phyloP scores from a whole-genome alignment of 345 rosid genomes.

The Cardiospermum halicacabum region DNA sequence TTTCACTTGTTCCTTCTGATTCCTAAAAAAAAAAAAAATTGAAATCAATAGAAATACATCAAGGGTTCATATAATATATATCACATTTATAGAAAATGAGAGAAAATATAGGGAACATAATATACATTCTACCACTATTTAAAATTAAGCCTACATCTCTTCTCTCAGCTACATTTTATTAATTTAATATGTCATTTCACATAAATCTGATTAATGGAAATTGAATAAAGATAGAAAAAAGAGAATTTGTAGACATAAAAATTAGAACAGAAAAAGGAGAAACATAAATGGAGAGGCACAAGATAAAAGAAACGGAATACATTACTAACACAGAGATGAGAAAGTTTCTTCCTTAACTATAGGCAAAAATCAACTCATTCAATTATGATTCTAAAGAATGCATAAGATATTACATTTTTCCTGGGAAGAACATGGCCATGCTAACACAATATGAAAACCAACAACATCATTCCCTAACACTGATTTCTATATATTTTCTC shows the following conservation, averaged over 20 bases:
- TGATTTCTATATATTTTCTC: no score
- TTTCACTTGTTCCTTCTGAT: not conserved
- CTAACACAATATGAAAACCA: not conserved
- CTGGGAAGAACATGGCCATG: not conserved
- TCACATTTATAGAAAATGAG: not conserved
- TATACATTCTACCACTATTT: not conserved
- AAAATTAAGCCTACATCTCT: not conserved
- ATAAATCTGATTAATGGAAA: not conserved
- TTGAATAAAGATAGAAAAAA: not conserved
- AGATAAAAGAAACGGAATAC: not conserved
- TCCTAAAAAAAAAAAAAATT: not conserved
- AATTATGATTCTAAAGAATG: not conserved
- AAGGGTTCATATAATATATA: not conserved
- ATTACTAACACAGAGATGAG: not conserved
- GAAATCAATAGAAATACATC: not conserved
- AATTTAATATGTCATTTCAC: not conserved
- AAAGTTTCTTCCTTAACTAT: not conserved
- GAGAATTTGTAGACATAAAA: not conserved
- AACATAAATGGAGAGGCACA: not conserved
- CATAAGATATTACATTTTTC: not conserved
- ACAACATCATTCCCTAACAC: not conserved
- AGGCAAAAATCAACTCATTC: not conserved
- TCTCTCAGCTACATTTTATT: not conserved
- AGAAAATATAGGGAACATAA: not conserved
- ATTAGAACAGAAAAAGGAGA: not conserved